phyloP scores from a whole-genome alignment of 257 asterid species.

The Salvia hispanica region DNA sequence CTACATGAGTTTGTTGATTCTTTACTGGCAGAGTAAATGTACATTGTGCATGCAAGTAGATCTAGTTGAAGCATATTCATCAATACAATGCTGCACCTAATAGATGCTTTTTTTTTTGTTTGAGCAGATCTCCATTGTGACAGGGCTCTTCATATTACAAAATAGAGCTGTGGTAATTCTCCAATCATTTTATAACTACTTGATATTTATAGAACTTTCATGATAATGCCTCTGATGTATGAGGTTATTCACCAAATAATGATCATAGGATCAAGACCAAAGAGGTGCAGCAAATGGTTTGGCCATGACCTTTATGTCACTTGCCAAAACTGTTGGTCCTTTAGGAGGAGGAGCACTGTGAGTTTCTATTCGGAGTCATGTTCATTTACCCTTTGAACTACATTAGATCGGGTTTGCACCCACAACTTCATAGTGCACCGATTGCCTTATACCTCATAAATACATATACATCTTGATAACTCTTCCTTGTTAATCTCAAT shows the following conservation, averaged over 20 bases:
- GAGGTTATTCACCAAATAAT: slow-evolving; percentile 6
- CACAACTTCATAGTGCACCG: no score
- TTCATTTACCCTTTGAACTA: neutral
- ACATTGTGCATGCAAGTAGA: no score
- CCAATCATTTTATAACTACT: neutral
- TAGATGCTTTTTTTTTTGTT: neutral
- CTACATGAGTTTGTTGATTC: no score
- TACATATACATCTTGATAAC: no score
- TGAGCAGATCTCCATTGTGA: slow-evolving; percentile 70
- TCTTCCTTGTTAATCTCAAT: neutral
- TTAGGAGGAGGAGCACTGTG: slow-evolving; percentile 80
- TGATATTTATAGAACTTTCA: no score
- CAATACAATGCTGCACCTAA: no score
- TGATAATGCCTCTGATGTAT: neutral
- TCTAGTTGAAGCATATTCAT: no score
- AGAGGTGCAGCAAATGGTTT: slow-evolving; percentile 93
- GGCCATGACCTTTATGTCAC: slow-evolving; percentile 72
- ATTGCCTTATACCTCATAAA: no score
- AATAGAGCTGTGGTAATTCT: slow-evolving; percentile 82
- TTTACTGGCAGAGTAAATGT: no score
- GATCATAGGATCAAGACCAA: slow-evolving; percentile 65
- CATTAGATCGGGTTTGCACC: no score
- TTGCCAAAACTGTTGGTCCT: slow-evolving; percentile 74
- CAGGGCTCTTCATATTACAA: slow-evolving; percentile 76
- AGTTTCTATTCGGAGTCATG: slow-evolving; percentile 33